Conservation (phyloP, 768 basidiomycete genomes). For the Hericium alpestre region DNA sequence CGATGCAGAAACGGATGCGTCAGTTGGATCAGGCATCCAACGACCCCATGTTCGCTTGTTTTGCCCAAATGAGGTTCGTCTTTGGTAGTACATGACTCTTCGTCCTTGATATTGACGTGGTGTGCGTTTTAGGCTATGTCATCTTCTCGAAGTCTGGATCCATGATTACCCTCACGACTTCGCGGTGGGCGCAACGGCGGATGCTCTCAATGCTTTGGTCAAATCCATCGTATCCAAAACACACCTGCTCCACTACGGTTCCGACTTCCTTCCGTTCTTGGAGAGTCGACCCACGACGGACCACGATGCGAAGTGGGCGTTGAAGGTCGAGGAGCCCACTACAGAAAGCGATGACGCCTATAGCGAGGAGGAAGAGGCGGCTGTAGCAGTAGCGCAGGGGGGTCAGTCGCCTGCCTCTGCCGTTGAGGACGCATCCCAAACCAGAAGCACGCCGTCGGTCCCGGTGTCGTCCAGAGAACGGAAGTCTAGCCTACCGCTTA, state of each 20-base stretch:
- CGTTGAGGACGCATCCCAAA: not conserved
- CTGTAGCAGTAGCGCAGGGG: conserved; percentile 14
- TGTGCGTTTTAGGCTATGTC: conserved; percentile 50
- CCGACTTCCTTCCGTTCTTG: conserved; percentile 72
- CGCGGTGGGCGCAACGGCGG: conserved; percentile 60
- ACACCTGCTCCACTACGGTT: conserved; percentile 75
- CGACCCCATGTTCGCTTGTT: conserved; percentile 80
- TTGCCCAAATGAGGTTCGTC: conserved; percentile 74
- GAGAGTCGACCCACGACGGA: conserved; percentile 61
- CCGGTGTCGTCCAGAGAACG: conserved; percentile 41
- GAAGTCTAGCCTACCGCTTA: conserved; percentile 57
- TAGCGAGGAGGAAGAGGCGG: conserved; percentile 45
- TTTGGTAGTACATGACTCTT: no score
- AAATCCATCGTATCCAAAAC: conserved; percentile 73
- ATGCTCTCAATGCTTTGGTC: conserved; percentile 65
- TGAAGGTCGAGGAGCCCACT: conserved; percentile 46
- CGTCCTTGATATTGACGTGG: not conserved
- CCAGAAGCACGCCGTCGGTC: not conserved
- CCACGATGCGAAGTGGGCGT: conserved; percentile 64
- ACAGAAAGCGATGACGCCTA: conserved; percentile 58
- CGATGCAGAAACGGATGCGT: conserved; percentile 82
- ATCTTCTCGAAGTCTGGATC: conserved; percentile 71
- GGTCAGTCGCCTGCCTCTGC: not conserved
- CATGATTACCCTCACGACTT: conserved; percentile 70
- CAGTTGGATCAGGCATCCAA: conserved; percentile 60